Base-by-base conservation (phyloP, 2,329 filamentous ascomycete genomes). In the Didymella glomerata region DNA sequence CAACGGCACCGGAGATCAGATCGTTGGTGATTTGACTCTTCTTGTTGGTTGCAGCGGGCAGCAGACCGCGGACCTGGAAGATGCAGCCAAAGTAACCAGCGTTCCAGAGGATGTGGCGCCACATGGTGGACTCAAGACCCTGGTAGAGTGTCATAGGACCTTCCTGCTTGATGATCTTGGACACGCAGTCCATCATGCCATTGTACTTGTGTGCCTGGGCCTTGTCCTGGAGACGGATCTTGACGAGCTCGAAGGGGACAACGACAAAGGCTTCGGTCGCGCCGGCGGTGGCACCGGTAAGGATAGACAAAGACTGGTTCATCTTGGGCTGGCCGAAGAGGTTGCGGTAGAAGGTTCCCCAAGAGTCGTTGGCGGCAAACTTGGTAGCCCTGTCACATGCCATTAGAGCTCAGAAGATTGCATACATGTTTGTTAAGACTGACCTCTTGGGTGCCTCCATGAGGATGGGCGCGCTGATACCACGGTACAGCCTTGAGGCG, bases 311-410 rank as follows among this genome's bases (percentile, higher is more conserved):
- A 1, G 88, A 86, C 81, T 99, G 95, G 75, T 86, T 98, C 89
- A 96, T 95, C 82, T 97, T 91, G 56, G 87, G 79, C 55, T 90
- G 84, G 67, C 91, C 92, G 76, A 99, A 98, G 49, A 90, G 77
- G 68, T 90, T 90, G 76, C 93, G 91, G 84, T 96, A 99, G 80
- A 97, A 86, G 80, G 93, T 88, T 72, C 95, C 95, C 95, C 95
- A 99, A 78, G 94, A 92, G 78, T 99, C 95, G 81, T 99, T 99
- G 81, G 95, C 95, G 46, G 95, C 94, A 80, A 99, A 99, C 81
- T 99, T 99, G 83, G 92, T 98, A 42, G 94, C 94, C 81, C 93
- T 86, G 60, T 40, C 28, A 34, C 24, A 25, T 36, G 61, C 67
- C 48, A 65, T 56, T 9, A 28, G 14, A 36, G 6, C 34, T 50